These are phyloP conservation scores for Suillus luteus DNA, from an alignment of 768 basidiomycete species.

Conservation along the genomic window DNA sequence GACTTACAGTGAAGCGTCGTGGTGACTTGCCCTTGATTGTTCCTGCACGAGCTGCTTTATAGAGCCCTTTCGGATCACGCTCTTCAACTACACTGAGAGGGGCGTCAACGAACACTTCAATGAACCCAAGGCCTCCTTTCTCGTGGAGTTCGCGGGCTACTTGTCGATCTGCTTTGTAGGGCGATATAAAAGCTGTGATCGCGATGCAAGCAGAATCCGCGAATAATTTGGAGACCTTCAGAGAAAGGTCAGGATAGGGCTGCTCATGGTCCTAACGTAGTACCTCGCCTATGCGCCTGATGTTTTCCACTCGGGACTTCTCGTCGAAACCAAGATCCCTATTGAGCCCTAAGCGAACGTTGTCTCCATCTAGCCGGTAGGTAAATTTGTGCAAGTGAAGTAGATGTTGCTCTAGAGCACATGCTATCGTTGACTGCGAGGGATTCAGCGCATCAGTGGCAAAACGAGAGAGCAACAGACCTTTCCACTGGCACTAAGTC, in stretches of 20 bases:
- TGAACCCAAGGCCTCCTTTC: constrained; percentile 70
- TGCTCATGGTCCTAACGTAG: neutral
- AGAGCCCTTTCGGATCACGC: constrained; percentile 96
- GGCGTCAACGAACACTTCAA: constrained; percentile 96
- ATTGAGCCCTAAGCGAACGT: constrained; percentile 93
- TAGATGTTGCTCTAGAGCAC: constrained; percentile 94
- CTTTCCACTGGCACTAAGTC: constrained; percentile 94
- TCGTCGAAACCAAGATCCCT: constrained; percentile 95
- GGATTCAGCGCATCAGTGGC: neutral
- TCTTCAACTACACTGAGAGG: constrained; percentile 85
- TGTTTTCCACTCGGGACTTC: constrained; percentile 91
- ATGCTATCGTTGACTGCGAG: constrained; percentile 89
- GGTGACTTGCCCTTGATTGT: constrained; percentile 82
- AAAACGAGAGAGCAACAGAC: constrained; percentile 39
- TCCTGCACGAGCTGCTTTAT: constrained; percentile 94
- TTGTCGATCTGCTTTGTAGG: constrained; percentile 87
- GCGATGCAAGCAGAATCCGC: constrained; percentile 84
- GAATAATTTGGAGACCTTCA: constrained; percentile 91
- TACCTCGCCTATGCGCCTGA: constrained; percentile 95
- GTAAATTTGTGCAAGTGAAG: constrained; percentile 82
- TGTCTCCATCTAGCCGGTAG: constrained; percentile 96
- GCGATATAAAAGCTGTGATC: constrained; percentile 97
- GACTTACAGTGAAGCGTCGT: neutral
- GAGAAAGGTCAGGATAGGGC: constrained; percentile 15
- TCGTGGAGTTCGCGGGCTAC: constrained; percentile 83